phyloP scores from a whole-genome alignment of 1,139 yeast species.

The Lodderomyces metapsilosis region DNA sequence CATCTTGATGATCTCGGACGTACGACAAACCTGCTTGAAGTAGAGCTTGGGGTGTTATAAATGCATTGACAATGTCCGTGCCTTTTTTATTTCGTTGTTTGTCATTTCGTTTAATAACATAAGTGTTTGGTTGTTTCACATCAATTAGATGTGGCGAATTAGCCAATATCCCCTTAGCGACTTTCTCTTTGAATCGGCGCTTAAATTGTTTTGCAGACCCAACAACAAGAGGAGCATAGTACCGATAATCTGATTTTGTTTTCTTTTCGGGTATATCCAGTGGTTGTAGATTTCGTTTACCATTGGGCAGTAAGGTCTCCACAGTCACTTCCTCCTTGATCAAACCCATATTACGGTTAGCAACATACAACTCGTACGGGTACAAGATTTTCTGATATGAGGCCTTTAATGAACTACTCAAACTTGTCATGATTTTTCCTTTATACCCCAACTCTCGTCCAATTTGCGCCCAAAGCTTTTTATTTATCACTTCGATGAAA shows the following conservation, averaged over 20 bases:
- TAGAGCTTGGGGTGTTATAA: slow-evolving; percentile 28
- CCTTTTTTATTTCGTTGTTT: slow-evolving; percentile 18
- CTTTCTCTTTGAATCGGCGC: slow-evolving; percentile 44
- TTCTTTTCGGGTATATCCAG: slow-evolving; percentile 8
- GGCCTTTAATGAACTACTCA: slow-evolving; percentile 65
- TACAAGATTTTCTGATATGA: slow-evolving; percentile 45
- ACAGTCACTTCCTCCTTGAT: slow-evolving; percentile 11
- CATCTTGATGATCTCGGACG: slow-evolving; percentile 27
- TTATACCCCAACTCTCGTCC: slow-evolving; percentile 78
- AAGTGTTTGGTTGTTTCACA: slow-evolving; percentile 28
- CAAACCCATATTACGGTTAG: slow-evolving; percentile 10
- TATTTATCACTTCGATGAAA: slow-evolving; percentile 50
- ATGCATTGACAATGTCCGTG: slow-evolving; percentile 19
- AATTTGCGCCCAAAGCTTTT: slow-evolving; percentile 61
- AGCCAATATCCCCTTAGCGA: slow-evolving; percentile 50
- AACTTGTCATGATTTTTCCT: slow-evolving; percentile 56
- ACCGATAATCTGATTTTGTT: slow-evolving; percentile 4
- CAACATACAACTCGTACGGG: slow-evolving; percentile 29
- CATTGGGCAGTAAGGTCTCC: slow-evolving; percentile 5
- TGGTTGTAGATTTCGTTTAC: slow-evolving; percentile 12
- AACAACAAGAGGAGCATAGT: slow-evolving; percentile 27
- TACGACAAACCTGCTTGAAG: slow-evolving; percentile 20
- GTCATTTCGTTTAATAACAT: slow-evolving; percentile 16
- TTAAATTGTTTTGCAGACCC: slow-evolving; percentile 47
- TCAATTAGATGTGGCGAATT: slow-evolving; percentile 41